These are phyloP conservation scores for Alloteropsis semialata DNA, from an alignment of 176 grass and related monocot species.

Conservation along the genomic window DNA sequence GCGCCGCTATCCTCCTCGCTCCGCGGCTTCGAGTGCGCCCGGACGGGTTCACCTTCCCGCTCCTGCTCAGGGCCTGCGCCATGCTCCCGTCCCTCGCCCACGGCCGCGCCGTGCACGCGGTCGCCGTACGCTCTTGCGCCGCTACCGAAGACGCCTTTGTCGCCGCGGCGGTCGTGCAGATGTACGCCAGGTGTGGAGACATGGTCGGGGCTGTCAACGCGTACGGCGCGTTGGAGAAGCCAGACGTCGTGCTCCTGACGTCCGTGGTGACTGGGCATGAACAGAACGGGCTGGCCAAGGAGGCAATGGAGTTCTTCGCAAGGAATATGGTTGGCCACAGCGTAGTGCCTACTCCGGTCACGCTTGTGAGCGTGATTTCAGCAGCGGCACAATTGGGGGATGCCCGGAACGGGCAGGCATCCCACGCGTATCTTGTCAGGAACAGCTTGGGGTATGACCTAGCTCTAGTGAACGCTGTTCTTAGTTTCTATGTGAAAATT, in stretches of 20 bases:
- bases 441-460: slow-evolving; percentile 41
- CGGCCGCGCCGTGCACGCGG: slow-evolving; percentile 49
- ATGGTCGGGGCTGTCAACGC: slow-evolving; percentile 42
- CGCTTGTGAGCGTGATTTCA: slow-evolving; percentile 61
- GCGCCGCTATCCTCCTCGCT: slow-evolving; percentile 23
- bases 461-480: slow-evolving; percentile 45
- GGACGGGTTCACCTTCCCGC: slow-evolving; percentile 50
- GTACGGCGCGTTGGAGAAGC: slow-evolving; percentile 40
- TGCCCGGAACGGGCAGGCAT: slow-evolving; percentile 37
- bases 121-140: slow-evolving; percentile 28
- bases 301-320: slow-evolving; percentile 64
- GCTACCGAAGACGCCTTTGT: slow-evolving; percentile 56
- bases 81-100: slow-evolving; percentile 38
- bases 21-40: slow-evolving; percentile 30
- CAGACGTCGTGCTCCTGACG: slow-evolving; percentile 62
- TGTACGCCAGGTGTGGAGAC: slow-evolving; percentile 54
- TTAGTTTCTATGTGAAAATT: slow-evolving; percentile 54
- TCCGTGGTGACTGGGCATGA: slow-evolving; percentile 60
- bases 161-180: slow-evolving; percentile 47
- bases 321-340: slow-evolving; percentile 29
- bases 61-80: slow-evolving; percentile 49
- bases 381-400: slow-evolving; percentile 40
- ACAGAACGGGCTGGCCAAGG: slow-evolving; percentile 47
- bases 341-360: slow-evolving; percentile 40
- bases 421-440: slow-evolving; percentile 53